phyloP scores from a whole-genome alignment of 352 stramenopile genomes.

The Aphanomyces stellatus region DNA sequence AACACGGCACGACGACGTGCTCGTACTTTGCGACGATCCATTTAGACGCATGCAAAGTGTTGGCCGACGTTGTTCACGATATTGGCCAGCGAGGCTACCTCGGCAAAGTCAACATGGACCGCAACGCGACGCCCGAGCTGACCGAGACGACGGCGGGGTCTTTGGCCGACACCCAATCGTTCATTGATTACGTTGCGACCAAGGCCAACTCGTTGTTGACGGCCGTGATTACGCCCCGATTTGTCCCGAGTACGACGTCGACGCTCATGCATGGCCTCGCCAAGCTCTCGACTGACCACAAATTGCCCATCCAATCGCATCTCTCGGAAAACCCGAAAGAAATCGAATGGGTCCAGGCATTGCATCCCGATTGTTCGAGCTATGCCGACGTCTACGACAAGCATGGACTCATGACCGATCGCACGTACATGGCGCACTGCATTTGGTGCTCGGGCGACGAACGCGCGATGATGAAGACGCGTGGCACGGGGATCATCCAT shows the following conservation, averaged over 20 bases:
- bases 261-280: constrained; percentile 77
- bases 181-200: constrained; percentile 78
- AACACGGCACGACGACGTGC: constrained; percentile 88
- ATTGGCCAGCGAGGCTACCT: constrained; percentile 86
- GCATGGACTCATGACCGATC: constrained; percentile 82
- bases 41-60: constrained; percentile 82
- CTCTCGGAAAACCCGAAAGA: constrained; percentile 85
- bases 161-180: constrained; percentile 73
- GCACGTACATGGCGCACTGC: constrained; percentile 93
- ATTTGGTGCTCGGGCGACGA: constrained; percentile 80
- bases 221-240: constrained; percentile 89
- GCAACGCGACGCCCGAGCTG: constrained; percentile 77
- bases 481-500: constrained; percentile 82
- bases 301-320: constrained; percentile 86
- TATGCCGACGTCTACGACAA: constrained; percentile 76
- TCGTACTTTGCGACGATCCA: constrained; percentile 93
- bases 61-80: constrained; percentile 78
- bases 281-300: constrained; percentile 70
- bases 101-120: constrained; percentile 96
- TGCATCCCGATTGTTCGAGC: constrained; percentile 72
- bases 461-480: constrained; percentile 49
- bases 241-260: constrained; percentile 83
- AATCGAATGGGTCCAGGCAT: constrained; percentile 72
- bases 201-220: constrained; percentile 72
- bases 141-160: constrained; percentile 80